Conservation (phyloP, 331 rosid species). For the Ulmus americana region DNA sequence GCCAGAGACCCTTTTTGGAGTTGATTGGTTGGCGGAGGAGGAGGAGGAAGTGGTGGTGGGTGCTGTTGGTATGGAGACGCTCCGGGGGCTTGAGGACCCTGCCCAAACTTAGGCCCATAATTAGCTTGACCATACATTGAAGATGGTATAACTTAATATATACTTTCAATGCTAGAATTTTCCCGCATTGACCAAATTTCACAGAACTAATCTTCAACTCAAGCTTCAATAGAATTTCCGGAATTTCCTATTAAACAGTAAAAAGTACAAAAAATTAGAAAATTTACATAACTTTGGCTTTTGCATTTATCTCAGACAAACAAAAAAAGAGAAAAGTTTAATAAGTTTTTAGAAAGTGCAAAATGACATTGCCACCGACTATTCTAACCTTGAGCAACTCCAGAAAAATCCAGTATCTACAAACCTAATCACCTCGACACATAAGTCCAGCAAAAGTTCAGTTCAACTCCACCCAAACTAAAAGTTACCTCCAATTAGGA, state of each 20-base stretch:
- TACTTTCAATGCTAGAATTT: constrained; percentile 17
- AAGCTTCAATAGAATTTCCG: constrained; percentile 12
- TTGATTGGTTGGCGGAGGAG: constrained; percentile 24
- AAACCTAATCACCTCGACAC: not conserved
- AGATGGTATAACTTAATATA: constrained; percentile 10
- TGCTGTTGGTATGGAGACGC: constrained; percentile 45
- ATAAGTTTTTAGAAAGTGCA: not conserved
- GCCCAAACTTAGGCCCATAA: constrained; percentile 38
- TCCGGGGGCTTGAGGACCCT: constrained; percentile 39
- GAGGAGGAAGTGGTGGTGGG: constrained; percentile 33
- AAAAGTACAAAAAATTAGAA: constrained; percentile 5
- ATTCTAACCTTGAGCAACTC: not conserved
- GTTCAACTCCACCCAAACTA: not conserved
- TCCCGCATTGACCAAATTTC: constrained; percentile 19
- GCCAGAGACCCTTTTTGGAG: constrained; percentile 28
- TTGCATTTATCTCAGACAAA: not conserved
- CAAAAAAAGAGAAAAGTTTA: not conserved
- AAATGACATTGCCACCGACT: not conserved
- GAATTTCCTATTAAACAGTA: constrained; percentile 31
- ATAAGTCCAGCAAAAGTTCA: not conserved
- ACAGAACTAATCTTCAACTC: constrained; percentile 22
- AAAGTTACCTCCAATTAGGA: not conserved
- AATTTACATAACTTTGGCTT: not conserved
- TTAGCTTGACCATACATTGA: constrained; percentile 67
- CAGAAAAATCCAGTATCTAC: not conserved